phyloP scores from a whole-genome alignment of 176 grass and related monocot genomes.

The Secale cereale region DNA sequence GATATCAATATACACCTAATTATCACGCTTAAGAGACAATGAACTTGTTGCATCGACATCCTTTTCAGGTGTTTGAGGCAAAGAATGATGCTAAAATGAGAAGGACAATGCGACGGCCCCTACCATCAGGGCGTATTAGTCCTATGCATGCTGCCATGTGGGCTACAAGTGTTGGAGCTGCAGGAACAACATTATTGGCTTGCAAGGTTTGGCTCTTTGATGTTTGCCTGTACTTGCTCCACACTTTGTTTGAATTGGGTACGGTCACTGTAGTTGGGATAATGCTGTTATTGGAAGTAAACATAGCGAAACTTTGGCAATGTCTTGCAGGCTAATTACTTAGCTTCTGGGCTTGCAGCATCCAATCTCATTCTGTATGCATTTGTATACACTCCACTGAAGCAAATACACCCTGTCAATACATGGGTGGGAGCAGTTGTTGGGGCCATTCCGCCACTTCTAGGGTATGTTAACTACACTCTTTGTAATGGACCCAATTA shows the following conservation, averaged over 20 bases:
- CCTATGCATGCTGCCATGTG: constrained; percentile 84
- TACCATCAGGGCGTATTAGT: constrained; percentile 80
- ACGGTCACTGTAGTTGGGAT: neutral
- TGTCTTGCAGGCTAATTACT: constrained; percentile 79
- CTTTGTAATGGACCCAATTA: neutral
- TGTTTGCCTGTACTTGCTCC: constrained; percentile 1
- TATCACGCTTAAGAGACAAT: neutral
- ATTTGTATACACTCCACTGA: constrained; percentile 97
- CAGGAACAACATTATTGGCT: constrained; percentile 74
- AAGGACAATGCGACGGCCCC: constrained; percentile 69
- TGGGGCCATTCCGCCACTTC: constrained; percentile 96
- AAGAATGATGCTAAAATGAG: constrained; percentile 95
- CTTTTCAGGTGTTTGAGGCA: constrained; percentile 72
- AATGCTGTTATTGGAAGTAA: constrained; percentile 40
- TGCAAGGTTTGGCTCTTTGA: constrained; percentile 68
- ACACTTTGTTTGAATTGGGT: neutral
- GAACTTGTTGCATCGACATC: neutral
- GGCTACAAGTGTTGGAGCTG: constrained; percentile 78
- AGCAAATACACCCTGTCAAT: constrained; percentile 96
- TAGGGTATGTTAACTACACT: constrained; percentile 53
- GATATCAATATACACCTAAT: neutral
- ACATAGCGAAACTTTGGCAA: constrained; percentile 47
- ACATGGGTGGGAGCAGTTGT: constrained; percentile 98
- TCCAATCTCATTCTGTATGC: constrained; percentile 87
- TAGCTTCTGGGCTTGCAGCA: constrained; percentile 81